Evolutionary conservation across 1,284 basidiomycete genomes (phyloP), one percentile per base, ranked within the genome.

Genomic region (Paramarasmius palmivorus): DNA sequence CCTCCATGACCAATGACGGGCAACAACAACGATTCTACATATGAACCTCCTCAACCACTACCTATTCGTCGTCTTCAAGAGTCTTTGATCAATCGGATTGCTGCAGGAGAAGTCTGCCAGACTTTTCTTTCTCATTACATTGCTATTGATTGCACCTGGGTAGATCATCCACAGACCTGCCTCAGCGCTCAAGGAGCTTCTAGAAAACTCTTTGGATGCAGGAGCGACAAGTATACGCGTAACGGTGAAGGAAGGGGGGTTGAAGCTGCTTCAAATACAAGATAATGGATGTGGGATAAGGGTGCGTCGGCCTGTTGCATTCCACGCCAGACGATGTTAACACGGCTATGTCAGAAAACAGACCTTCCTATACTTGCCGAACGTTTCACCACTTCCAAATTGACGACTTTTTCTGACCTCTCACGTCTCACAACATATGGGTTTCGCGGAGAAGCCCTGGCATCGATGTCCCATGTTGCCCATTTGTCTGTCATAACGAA

Each of bases 131-230:
- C 34, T 14, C 42, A 8, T 12, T 49, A 12, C 32, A 39, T 36
- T 37, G 44, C 50, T 19, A 45, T 53, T 22, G 9, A 42, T 44
- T 55, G 53, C 49, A 38, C 46, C 22, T 50, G 14, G 40, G 20
- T 63, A 97, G 94, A 95, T 99, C 65, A 98, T 99, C 57, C 96
- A 98, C 57, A 77, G 97, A 29, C 97, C 97, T 0, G 85, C 93
- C 8, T 98, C 96, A 59, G 97, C 97, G 1, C 79, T 99, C 57
- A 99, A 99, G 69, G 97, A 99, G 71, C 79, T 99, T 1, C 76
- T 99, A 20, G 97, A 99, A 72, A 99, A 99, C 65, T 84, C 90
- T 19, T 79, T 99, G 29, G 97, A 99, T 73, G 97, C 97, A 0
- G 90, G 92, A 1, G 78, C 95, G 25, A 96, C 91, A 0, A 85